These are phyloP conservation scores for Aurifilum marmelostoma DNA, from an alignment of 2,329 filamentous ascomycete species.

Conservation along the genomic window DNA sequence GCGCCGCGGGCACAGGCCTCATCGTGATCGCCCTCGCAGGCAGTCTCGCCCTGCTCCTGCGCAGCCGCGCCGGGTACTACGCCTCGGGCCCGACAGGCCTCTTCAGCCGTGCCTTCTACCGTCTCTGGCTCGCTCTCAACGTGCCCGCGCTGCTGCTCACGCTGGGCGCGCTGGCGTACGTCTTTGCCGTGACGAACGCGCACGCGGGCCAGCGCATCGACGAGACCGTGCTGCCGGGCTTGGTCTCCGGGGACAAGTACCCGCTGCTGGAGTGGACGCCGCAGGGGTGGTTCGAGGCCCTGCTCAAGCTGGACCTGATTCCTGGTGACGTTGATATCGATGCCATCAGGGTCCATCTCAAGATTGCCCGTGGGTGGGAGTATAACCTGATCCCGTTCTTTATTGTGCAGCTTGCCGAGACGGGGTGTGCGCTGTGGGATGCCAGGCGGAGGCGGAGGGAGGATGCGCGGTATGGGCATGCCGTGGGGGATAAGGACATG, in stretches of 20 bases:
- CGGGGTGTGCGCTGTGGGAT: constrained; percentile 20
- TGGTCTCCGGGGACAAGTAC: constrained; percentile 36
- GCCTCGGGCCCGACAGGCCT: constrained; percentile 26
- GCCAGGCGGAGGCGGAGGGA: constrained; percentile 14
- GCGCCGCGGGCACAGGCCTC: constrained; percentile 44
- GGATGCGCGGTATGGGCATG: constrained; percentile 1
- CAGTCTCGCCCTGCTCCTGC: constrained; percentile 37
- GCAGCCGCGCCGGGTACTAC: constrained; percentile 33
- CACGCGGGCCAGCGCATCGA: constrained; percentile 40
- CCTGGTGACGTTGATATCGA: constrained; percentile 6
- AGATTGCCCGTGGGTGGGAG: constrained; percentile 25
- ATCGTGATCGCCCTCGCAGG: constrained; percentile 41
- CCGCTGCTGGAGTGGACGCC: constrained; percentile 42
- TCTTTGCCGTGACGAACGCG: constrained; percentile 39
- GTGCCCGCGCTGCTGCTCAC: constrained; percentile 43
- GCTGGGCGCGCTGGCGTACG: constrained; percentile 41
- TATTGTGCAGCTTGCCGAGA: constrained; percentile 25
- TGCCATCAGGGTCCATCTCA: constrained; percentile 11
- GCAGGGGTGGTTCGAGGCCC: constrained; percentile 44
- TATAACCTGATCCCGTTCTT: constrained; percentile 29
- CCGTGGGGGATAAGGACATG: background rate
- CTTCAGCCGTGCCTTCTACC: constrained; percentile 35
- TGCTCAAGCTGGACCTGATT: constrained; percentile 39
- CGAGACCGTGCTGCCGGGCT: constrained; percentile 31
- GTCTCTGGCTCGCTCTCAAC: constrained; percentile 40